These are phyloP conservation scores for Polymyxa betae DNA, from an alignment of 208 protist genomes.

Conservation along the genomic window DNA sequence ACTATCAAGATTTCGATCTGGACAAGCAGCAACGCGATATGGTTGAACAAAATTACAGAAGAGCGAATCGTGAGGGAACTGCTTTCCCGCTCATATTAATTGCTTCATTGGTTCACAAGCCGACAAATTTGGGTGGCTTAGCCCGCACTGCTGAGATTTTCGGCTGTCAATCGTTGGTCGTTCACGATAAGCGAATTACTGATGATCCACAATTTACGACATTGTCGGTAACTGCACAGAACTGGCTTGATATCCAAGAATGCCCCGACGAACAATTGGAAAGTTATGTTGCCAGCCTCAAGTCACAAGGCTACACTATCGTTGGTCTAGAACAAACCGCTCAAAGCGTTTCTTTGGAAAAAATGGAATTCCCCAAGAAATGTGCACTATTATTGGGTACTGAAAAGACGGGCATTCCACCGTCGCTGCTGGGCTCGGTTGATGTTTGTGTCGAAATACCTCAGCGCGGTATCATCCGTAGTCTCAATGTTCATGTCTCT, in stretches of 20 bases:
- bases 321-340: constrained; percentile 28
- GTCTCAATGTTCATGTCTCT: constrained; percentile 42
- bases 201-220: constrained; percentile 8
- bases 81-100: neutral
- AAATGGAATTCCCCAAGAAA: neutral
- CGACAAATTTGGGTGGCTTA: constrained; percentile 34
- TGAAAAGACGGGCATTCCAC: constrained; percentile 6
- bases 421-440: neutral
- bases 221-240: constrained; percentile 29
- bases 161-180: neutral
- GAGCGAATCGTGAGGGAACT: neutral
- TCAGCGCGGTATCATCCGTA: constrained; percentile 1
- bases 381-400: constrained; percentile 11
- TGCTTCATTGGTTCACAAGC: constrained; percentile 12
- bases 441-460: constrained; percentile 38
- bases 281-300: neutral
- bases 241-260: constrained; percentile 12
- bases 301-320: constrained; percentile 37
- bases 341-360: constrained; percentile 22
- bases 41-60: neutral
- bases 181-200: neutral
- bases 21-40: neutral
- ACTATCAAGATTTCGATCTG: constrained; percentile 7
- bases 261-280: neutral
- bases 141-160: constrained; percentile 34